Evolutionary conservation across 2,329 filamentous ascomycete genomes (phyloP), one percentile per base, ranked within the genome.

Genomic region (Aspergillus brasiliensis): DNA sequence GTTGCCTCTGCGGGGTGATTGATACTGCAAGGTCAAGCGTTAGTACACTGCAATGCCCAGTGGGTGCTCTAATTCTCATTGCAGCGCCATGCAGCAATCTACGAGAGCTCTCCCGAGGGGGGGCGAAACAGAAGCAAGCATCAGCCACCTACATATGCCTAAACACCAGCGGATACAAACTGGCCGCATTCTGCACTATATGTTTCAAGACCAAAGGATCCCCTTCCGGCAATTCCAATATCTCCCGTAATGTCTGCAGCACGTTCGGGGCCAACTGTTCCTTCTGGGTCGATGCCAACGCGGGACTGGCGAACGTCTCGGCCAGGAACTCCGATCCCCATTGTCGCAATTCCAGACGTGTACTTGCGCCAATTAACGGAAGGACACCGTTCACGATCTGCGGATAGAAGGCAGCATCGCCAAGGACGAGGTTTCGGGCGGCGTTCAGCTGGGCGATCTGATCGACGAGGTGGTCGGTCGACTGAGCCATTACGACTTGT

Each of bases 321-420:
- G 94, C 92, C 46, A 99, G 83, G 73, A 99, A 99, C 62, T 97
- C 93, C 64, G 93, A 89, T 25, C 94, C 95, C 95, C 95, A 99
- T 89, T 93, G 84, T 77, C 92, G 90, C 70, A 98, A 81, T 77
- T 96, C 91, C 58, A 97, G 79, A 62, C 86, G 84, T 64, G 91
- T 85, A 65, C 84, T 83, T 54, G 90, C 86, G 62, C 89, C 88
- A 76, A 97, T 91, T 70, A 98, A 93, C 58, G 93, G 92, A n/a
- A 98, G 81, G 64, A 98, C 92, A 51, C 92, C 92, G 72, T 91
- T 91, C 64, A 99, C 89, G 73, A 99, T 94, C 76, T 91, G 91
- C 53, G 90, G 88, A 77, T 98, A 99, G 79, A 96, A 92, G 72
- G 87, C 88, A 64, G 93, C 85, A 78, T 98, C 93, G 68, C 86